Conservation (phyloP, 768 basidiomycete genomes). For the Amylocystis lapponica region DNA sequence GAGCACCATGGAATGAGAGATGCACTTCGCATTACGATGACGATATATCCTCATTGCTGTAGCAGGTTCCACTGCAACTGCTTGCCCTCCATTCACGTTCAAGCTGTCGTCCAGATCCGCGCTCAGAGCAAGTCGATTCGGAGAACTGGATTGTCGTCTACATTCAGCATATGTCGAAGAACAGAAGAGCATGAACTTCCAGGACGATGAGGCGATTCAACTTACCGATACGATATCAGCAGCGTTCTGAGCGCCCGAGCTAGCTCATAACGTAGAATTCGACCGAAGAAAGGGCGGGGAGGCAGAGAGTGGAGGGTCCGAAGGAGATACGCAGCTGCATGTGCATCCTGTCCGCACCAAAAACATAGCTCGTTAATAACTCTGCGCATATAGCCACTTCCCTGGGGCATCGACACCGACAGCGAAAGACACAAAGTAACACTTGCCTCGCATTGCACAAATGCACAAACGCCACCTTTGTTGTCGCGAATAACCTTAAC, state of each 20-base stretch:
- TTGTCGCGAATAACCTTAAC: slow-evolving; percentile 69
- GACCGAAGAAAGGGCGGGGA: slow-evolving; percentile 65
- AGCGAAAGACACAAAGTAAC: too few relatives aligned
- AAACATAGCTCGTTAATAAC: background rate
- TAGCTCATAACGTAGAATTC: slow-evolving; percentile 69
- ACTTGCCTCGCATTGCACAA: slow-evolving; percentile 78
- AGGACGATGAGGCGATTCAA: background rate
- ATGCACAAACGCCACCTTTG: slow-evolving; percentile 77
- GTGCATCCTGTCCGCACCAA: slow-evolving; percentile 40
- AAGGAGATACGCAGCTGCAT: slow-evolving; percentile 53
- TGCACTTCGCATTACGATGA: slow-evolving; percentile 46
- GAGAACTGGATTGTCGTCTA: background rate
- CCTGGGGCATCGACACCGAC: background rate
- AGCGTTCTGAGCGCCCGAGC: slow-evolving; percentile 73
- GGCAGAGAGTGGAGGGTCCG: slow-evolving; percentile 48
- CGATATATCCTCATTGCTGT: slow-evolving; percentile 58
- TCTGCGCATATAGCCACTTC: slow-evolving; percentile 1
- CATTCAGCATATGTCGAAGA: background rate
- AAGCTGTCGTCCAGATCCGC: background rate
- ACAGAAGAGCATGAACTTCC: background rate
- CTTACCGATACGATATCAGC: slow-evolving; percentile 68
- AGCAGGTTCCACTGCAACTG: slow-evolving; percentile 38
- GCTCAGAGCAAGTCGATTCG: background rate
- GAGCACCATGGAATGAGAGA: slow-evolving; percentile 19
- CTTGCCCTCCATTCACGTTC: background rate